Conservation (phyloP, 2,329 filamentous ascomycete species). For the Polychaeton citri region DNA sequence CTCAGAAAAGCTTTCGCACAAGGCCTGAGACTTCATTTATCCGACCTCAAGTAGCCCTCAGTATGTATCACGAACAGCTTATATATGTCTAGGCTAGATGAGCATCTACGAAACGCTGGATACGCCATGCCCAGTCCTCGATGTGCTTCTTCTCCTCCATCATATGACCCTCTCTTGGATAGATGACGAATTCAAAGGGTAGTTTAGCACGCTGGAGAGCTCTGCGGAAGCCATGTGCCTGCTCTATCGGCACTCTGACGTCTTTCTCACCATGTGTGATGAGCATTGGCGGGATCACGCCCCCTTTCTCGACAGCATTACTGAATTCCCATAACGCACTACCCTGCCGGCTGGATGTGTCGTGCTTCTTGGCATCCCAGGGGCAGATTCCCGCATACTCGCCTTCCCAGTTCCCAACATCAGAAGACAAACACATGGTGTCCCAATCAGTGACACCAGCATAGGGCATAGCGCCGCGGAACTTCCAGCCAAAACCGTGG, state of each 20-base stretch:
- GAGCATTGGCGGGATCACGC: conserved; percentile 18
- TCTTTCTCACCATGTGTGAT: conserved; percentile 25
- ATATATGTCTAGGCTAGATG: conserved; percentile 6
- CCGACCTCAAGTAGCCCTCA: no score
- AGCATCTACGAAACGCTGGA: conserved; percentile 10
- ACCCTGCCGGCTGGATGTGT: conserved; percentile 9
- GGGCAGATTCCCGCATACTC: conserved; percentile 15
- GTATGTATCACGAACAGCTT: not conserved
- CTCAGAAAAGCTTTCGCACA: no score
- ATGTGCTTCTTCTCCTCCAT: conserved; percentile 18
- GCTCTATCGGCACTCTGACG: conserved; percentile 20
- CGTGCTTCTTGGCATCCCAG: conserved; percentile 13
- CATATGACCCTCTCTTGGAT: conserved; percentile 22
- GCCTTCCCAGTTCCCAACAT: conserved; percentile 14
- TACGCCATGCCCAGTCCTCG: conserved; percentile 15
- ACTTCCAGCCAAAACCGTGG: conserved; percentile 22
- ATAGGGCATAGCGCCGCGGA: conserved; percentile 23
- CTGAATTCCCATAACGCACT: conserved; percentile 19
- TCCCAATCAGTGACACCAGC: conserved; percentile 27
- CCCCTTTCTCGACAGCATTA: conserved; percentile 9
- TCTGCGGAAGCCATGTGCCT: conserved; percentile 22
- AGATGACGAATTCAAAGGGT: conserved; percentile 22
- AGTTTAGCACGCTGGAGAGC: conserved; percentile 15
- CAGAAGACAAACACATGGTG: conserved; percentile 21
- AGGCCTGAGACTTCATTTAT: no score